Conservation (phyloP, 2,329 filamentous ascomycete genomes). For the Aspergillus pseudonomiae region DNA sequence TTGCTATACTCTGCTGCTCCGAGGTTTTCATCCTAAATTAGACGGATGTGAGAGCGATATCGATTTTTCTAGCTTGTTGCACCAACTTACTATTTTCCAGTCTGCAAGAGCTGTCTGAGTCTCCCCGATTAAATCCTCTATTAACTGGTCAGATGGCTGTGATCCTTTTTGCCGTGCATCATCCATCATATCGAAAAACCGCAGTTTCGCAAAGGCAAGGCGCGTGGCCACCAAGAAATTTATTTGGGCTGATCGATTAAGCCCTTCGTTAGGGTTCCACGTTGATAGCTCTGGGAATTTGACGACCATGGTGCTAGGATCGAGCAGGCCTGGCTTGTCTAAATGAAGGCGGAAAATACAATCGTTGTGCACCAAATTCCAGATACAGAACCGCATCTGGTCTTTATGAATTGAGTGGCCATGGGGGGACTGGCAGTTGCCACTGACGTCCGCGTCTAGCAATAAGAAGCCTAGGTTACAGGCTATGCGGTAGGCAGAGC, state of each 20-base stretch:
- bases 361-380: not conserved
- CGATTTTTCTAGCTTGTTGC: not conserved
- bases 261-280: not conserved
- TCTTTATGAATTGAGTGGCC: not conserved
- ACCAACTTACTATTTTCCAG: not conserved
- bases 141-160: not conserved
- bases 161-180: not conserved
- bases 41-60: not conserved
- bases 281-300: not conserved
- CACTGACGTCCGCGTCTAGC: not conserved
- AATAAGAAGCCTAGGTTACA: not conserved
- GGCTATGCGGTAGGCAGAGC: not conserved
- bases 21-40: not conserved
- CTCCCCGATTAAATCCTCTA: not conserved
- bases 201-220: not conserved
- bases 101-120: not conserved
- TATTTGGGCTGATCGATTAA: not conserved
- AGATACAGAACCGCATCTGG: not conserved
- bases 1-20: not conserved
- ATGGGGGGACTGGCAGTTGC: not conserved
- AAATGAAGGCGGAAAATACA: not conserved
- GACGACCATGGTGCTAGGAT: not conserved
- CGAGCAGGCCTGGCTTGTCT: not conserved
- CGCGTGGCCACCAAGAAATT: not conserved
- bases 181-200: not conserved